phyloP scores from a whole-genome alignment of 2,329 filamentous ascomycete genomes.

The Didymella pomorum region DNA sequence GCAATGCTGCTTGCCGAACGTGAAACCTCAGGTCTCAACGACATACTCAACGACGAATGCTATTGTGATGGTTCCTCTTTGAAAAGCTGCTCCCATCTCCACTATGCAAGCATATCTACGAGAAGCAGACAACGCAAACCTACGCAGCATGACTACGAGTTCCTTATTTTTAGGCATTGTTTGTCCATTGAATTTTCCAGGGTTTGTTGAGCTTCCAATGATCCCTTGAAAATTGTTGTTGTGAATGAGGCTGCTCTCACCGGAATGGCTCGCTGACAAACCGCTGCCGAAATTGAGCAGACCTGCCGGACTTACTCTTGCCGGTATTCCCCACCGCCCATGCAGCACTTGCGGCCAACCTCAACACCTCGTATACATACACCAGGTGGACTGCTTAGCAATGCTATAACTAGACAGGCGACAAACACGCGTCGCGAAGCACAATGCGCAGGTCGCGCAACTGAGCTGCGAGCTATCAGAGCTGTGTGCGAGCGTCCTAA shows the following conservation, averaged over 20 bases:
- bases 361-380: neutral
- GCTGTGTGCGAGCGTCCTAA: neutral
- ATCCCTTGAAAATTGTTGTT: neutral
- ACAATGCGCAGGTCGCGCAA: neutral
- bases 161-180: too few relatives aligned
- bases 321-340: conserved; percentile 8
- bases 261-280: conserved; percentile 5
- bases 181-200: too few relatives aligned
- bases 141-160: too few relatives aligned
- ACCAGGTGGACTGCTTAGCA: conserved; percentile 11
- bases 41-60: neutral
- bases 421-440: neutral
- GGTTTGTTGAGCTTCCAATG: neutral
- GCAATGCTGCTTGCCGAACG: conserved; percentile 17
- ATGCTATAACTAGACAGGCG: neutral
- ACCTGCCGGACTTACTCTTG: neutral
- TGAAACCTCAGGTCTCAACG: conserved; percentile 9
- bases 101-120: neutral
- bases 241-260: neutral
- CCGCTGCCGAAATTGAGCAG: neutral
- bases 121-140: neutral
- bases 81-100: neutral
- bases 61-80: neutral
- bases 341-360: neutral
- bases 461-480: neutral